These are phyloP conservation scores for Chondrostereum purpureum DNA, from an alignment of 1,284 basidiomycete genomes.

Conservation along the genomic window DNA sequence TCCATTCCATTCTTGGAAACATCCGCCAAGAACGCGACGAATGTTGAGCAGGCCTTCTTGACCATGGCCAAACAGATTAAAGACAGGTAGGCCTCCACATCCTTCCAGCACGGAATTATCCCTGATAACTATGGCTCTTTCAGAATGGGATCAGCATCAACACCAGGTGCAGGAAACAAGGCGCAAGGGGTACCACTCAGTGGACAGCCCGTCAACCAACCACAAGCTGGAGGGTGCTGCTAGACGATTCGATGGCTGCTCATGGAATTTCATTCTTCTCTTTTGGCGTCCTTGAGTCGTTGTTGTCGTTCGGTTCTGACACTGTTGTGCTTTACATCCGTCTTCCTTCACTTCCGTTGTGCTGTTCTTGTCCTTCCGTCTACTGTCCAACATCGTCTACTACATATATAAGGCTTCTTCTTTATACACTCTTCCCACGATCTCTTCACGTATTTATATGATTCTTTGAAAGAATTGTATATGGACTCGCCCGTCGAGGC, in stretches of 20 bases:
- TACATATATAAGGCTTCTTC: neutral
- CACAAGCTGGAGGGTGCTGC: constrained; percentile 68
- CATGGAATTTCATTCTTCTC: too few species aligned
- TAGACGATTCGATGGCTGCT: constrained; percentile 21
- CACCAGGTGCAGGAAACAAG: constrained; percentile 63
- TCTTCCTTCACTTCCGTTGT: constrained; percentile 1
- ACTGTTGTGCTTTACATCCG: neutral
- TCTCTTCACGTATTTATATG: neutral
- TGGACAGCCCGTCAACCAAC: constrained; percentile 66
- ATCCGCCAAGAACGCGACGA: constrained; percentile 97
- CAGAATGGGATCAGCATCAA: constrained; percentile 75
- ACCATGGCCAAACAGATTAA: constrained; percentile 99
- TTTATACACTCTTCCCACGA: neutral
- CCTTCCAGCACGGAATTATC: neutral
- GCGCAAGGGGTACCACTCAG: constrained; percentile 62
- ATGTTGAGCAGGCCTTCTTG: constrained; percentile 99
- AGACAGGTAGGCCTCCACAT: constrained; percentile 61
- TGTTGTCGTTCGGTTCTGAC: neutral
- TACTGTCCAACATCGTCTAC: neutral
- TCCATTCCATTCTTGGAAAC: constrained; percentile 97
- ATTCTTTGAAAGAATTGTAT: neutral
- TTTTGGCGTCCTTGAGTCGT: too few species aligned
- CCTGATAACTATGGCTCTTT: constrained; percentile 12
- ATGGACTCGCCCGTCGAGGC: neutral
- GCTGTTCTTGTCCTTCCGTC: neutral